Evolutionary conservation across 2,329 filamentous ascomycete species (phyloP).

Genomic region (Mycogone perniciosa): DNA sequence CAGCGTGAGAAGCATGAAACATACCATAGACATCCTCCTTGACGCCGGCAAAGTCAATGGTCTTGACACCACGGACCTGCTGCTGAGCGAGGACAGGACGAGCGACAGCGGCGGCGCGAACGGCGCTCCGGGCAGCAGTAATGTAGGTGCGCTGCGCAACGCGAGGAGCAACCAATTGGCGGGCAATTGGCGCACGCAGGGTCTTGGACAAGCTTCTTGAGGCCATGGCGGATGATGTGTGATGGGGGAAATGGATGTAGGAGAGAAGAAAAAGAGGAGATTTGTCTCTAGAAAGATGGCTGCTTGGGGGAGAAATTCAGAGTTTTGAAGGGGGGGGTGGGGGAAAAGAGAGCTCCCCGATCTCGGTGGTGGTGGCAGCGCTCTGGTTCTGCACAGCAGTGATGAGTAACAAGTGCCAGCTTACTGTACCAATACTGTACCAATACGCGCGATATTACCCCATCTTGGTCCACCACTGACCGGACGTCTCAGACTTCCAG

Average conservation of each 20-base stretch:
- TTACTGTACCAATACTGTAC: constrained; percentile 3
- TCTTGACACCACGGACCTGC: constrained; percentile 89
- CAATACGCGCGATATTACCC: background rate
- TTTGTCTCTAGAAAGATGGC: background rate
- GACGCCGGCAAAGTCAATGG: constrained; percentile 93
- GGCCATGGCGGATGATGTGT: constrained; percentile 56
- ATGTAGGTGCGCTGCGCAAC: constrained; percentile 58
- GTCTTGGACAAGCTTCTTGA: constrained; percentile 67
- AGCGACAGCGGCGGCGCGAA: constrained; percentile 48
- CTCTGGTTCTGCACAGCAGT: background rate
- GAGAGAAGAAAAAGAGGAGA: constrained; percentile 2
- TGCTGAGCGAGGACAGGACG: constrained; percentile 53
- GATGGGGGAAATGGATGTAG: constrained; percentile 1
- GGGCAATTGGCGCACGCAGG: constrained; percentile 56
- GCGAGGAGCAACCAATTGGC: constrained; percentile 56
- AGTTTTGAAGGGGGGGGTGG: constrained; percentile 12
- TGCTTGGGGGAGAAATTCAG: constrained; percentile 2
- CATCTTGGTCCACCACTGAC: background rate
- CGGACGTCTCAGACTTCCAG: no score
- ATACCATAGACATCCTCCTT: constrained; percentile 93
- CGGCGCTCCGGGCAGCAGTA: constrained; percentile 52
- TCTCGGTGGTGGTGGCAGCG: constrained; percentile 6
- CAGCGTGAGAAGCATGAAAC: constrained; percentile 19
- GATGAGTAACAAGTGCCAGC: constrained; percentile 10
- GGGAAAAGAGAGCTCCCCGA: constrained; percentile 7